Evolutionary conservation across 345 rosid genomes (phyloP).

Genomic region (Pistacia atlantica): DNA sequence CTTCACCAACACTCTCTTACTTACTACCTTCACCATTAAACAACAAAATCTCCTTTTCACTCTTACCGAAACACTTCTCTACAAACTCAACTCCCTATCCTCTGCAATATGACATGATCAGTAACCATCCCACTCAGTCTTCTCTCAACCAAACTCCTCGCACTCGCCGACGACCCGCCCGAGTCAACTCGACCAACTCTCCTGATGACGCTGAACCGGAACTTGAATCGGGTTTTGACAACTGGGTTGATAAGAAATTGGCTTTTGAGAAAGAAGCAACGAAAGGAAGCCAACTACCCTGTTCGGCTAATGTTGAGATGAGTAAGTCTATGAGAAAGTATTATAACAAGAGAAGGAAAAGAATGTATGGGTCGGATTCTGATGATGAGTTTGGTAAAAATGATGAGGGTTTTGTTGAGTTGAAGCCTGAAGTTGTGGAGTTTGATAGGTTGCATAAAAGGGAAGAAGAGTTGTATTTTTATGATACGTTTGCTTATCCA

Average conservation of each 20-base stretch:
- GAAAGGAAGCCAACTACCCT: slow-evolving; percentile 22
- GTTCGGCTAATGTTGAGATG: slow-evolving; percentile 49
- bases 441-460: slow-evolving; percentile 82
- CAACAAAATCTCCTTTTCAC: slow-evolving; percentile 21
- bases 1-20: slow-evolving; percentile 17
- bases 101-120: slow-evolving; percentile 84
- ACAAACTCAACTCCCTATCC: slow-evolving; percentile 75
- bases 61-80: slow-evolving; percentile 41
- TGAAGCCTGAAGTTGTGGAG: slow-evolving; percentile 83
- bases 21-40: slow-evolving; percentile 26
- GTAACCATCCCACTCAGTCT: slow-evolving; percentile 67
- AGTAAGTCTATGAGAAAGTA: slow-evolving; percentile 89
- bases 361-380: slow-evolving; percentile 90
- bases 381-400: slow-evolving; percentile 63
- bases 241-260: slow-evolving; percentile 82
- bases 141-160: slow-evolving; percentile 26
- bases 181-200: slow-evolving; percentile 25
- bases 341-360: slow-evolving; percentile 74
- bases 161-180: slow-evolving; percentile 45
- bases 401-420: slow-evolving; percentile 76
- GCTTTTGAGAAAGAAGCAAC: slow-evolving; percentile 40
- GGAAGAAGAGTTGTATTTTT: slow-evolving; percentile 85
- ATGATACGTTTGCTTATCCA: slow-evolving; percentile 84
- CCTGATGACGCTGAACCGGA: slow-evolving; percentile 40
- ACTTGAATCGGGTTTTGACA: slow-evolving; percentile 51